Percentiles rank a stretch among this genome's conserved stretches.
These are phyloP conservation scores for Meripilus lineatus DNA, from an alignment of 1,284 basidiomycete species.

Conservation along the genomic window DNA sequence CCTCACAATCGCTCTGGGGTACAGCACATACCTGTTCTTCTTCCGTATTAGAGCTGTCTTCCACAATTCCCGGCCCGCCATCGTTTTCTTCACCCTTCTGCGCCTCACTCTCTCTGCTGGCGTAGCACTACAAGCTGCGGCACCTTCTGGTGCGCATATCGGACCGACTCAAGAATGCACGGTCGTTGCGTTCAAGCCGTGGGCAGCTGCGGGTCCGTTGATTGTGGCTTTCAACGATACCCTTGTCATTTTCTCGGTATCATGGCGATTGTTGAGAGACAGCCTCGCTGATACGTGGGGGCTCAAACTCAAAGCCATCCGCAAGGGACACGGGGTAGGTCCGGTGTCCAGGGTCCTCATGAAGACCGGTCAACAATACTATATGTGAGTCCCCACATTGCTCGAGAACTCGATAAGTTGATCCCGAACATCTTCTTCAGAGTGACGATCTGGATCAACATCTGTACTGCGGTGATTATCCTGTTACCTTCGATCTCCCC, in stretches of 20 bases:
- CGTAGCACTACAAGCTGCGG: conserved; percentile 20
- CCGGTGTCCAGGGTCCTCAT: neutral
- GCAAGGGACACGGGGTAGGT: conserved; percentile 1
- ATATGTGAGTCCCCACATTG: conserved; percentile 7
- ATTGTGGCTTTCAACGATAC: conserved; percentile 24
- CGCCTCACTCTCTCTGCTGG: conserved; percentile 27
- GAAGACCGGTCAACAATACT: conserved; percentile 1
- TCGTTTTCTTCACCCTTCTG: conserved; percentile 20
- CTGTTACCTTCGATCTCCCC: conserved; percentile 14
- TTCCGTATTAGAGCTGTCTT: conserved; percentile 32
- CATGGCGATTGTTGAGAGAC: conserved; percentile 11
- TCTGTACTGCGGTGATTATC: conserved; percentile 18
- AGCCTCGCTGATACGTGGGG: conserved; percentile 2
- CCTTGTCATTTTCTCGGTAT: conserved; percentile 12
- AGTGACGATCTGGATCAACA: conserved; percentile 17
- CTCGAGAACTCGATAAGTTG: neutral
- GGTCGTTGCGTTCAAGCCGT: conserved; percentile 16
- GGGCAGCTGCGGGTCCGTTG: conserved; percentile 17
- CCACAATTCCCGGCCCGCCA: conserved; percentile 17
- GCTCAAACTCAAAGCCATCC: neutral
- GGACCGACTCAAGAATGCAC: conserved; percentile 14
- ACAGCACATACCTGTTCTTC: conserved; percentile 32
- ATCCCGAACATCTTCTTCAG: conserved; percentile 12
- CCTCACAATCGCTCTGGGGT: conserved; percentile 2
- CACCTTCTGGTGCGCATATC: conserved; percentile 21